A percentile compares a stretch with the other conserved stretches of the same genome.
These are phyloP conservation scores for Cyberlindnera galapagoensis DNA, from an alignment of 805 yeast genomes.

Conservation along the genomic window DNA sequence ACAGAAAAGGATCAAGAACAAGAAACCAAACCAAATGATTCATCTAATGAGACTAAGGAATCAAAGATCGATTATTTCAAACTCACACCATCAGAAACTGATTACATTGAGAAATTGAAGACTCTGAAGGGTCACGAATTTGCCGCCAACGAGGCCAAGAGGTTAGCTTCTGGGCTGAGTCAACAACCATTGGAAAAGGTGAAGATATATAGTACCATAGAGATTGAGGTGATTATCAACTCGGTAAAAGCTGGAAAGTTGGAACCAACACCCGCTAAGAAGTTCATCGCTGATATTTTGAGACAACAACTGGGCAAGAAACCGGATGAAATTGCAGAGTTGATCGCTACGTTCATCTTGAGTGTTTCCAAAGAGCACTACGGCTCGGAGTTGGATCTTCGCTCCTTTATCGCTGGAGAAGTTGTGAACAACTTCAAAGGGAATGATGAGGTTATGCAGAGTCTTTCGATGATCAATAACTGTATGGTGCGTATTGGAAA, in stretches of 20 bases:
- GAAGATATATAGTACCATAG: background rate
- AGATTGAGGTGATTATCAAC: background rate
- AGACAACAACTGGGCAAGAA: background rate
- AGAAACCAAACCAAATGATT: too few relatives aligned
- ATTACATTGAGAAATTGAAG: slow-evolving; percentile 1
- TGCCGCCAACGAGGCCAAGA: slow-evolving; percentile 1
- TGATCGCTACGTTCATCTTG: background rate
- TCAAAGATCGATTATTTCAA: background rate
- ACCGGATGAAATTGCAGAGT: background rate
- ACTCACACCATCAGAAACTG: background rate
- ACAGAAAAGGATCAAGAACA: too few relatives aligned
- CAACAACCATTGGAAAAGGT: slow-evolving; percentile 1
- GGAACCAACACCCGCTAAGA: slow-evolving; percentile 1
- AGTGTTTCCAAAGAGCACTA: background rate
- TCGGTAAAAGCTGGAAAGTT: background rate
- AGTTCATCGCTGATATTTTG: slow-evolving; percentile 1
- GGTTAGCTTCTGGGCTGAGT: background rate
- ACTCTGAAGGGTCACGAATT: slow-evolving; percentile 1
- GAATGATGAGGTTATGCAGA: background rate
- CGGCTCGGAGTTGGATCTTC: background rate
- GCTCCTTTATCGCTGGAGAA: too few relatives aligned
- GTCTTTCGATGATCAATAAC: background rate
- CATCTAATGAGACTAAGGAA: background rate
- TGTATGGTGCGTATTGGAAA: slow-evolving; percentile 1
- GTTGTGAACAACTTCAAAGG: too few relatives aligned